phyloP scores from a whole-genome alignment of 257 asterid genomes.

The Gentiana dahurica region DNA sequence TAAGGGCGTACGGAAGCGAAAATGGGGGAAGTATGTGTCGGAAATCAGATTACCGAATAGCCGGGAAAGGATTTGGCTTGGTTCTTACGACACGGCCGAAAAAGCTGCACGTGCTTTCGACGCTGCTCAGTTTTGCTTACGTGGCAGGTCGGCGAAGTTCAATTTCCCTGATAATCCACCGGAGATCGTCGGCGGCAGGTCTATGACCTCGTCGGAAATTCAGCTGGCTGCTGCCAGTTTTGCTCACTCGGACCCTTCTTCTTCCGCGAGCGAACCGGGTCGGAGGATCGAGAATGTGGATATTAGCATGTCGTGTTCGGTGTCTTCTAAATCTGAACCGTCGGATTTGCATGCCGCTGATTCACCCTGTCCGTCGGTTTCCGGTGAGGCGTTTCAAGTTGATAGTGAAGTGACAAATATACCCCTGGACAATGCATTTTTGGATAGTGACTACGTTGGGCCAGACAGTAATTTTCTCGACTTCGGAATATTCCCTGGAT shows the following conservation, averaged over 20 bases:
- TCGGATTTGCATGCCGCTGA: slow-evolving; percentile 28
- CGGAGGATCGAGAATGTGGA: slow-evolving; percentile 21
- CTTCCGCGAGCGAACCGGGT: neutral
- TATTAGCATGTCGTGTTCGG: slow-evolving; percentile 24
- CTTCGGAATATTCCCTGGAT: slow-evolving; percentile 54
- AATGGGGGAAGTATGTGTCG: slow-evolving; percentile 73
- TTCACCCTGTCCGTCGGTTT: slow-evolving; percentile 48
- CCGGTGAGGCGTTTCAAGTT: slow-evolving; percentile 19
- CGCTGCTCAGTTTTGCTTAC: slow-evolving; percentile 58
- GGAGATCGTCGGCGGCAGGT: slow-evolving; percentile 33
- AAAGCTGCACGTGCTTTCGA: slow-evolving; percentile 78
- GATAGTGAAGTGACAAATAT: slow-evolving; percentile 30
- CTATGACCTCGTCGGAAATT: slow-evolving; percentile 47
- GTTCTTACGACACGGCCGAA: slow-evolving; percentile 56
- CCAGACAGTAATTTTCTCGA: slow-evolving; percentile 15
- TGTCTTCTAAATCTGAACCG: slow-evolving; percentile 19
- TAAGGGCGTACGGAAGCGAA: slow-evolving; percentile 61
- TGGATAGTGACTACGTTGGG: slow-evolving; percentile 28
- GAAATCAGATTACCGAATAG: slow-evolving; percentile 67
- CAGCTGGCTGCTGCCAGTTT: slow-evolving; percentile 56
- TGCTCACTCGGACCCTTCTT: slow-evolving; percentile 26
- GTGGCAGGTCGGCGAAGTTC: slow-evolving; percentile 50
- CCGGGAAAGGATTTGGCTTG: slow-evolving; percentile 67
- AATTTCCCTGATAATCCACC: slow-evolving; percentile 52
- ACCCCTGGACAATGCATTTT: slow-evolving; percentile 33